These are phyloP conservation scores for Lachancea kluyveri DNA, from an alignment of 805 yeast genomes.

Conservation along the genomic window DNA sequence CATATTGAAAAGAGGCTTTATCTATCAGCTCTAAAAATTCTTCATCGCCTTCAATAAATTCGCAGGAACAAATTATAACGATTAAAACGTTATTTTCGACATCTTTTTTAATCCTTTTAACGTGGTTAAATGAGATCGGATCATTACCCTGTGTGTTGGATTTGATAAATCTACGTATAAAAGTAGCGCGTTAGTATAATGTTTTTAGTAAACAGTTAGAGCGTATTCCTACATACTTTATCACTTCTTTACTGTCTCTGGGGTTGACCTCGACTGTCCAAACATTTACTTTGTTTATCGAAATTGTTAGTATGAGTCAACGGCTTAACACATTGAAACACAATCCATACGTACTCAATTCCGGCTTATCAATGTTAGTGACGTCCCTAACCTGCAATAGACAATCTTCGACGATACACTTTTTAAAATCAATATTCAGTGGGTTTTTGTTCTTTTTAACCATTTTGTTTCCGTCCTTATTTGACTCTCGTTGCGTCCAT, in stretches of 20 bases:
- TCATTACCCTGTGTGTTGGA: constrained; percentile 22
- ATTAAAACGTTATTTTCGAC: constrained; percentile 8
- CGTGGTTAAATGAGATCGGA: constrained; percentile 27
- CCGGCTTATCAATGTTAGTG: constrained; percentile 17
- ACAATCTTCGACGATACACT: constrained; percentile 39
- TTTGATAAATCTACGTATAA: constrained; percentile 19
- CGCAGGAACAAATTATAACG: constrained; percentile 44
- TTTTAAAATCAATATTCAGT: constrained; percentile 38
- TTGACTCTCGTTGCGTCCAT: too few species aligned
- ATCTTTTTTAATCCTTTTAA: constrained; percentile 50
- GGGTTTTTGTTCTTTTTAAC: constrained; percentile 33
- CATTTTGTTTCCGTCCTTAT: too few species aligned
- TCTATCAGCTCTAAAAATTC: constrained; percentile 20
- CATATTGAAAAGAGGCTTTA: constrained; percentile 13
- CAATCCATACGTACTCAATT: constrained; percentile 16
- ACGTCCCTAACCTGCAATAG: constrained; percentile 39
- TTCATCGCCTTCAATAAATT: constrained; percentile 25
- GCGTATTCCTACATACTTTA: constrained; percentile 26
- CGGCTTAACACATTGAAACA: constrained; percentile 1
- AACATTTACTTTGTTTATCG: constrained; percentile 22
- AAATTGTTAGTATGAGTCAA: constrained; percentile 1
- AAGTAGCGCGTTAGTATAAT: neutral
- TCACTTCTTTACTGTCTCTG: constrained; percentile 22
- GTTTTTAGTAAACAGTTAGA: neutral
- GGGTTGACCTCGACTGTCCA: constrained; percentile 47